phyloP scores from a whole-genome alignment of 2,329 filamentous ascomycete genomes.

The Nemania abortiva region DNA sequence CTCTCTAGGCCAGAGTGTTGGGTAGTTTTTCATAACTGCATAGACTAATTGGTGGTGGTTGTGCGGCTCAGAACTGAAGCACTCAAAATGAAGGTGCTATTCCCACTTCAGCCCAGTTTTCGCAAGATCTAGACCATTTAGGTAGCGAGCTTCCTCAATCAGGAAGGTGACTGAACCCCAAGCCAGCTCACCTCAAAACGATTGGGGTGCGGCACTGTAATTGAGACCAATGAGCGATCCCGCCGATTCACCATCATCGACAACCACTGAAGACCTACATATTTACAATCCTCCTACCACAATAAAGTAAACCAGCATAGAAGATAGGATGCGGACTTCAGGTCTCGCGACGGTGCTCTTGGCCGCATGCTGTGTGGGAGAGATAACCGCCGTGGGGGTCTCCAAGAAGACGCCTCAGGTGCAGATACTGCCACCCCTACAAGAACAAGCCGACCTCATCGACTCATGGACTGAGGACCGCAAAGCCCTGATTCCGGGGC shows the following conservation, averaged over 20 bases:
- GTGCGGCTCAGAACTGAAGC: neutral
- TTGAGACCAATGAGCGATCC: neutral
- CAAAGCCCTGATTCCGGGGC: slow-evolving; percentile 55
- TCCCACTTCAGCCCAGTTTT: neutral
- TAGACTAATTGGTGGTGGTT: neutral
- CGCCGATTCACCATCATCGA: neutral
- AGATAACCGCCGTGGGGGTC: slow-evolving; percentile 2
- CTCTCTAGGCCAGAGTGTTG: neutral
- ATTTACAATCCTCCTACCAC: neutral
- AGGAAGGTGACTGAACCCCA: slow-evolving; percentile 18
- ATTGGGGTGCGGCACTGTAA: slow-evolving; percentile 1
- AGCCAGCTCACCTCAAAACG: neutral
- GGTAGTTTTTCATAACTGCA: neutral
- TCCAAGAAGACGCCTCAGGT: slow-evolving; percentile 50
- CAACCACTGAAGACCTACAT: neutral
- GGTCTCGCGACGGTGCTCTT: slow-evolving; percentile 17
- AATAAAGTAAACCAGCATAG: neutral
- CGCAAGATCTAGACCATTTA: neutral
- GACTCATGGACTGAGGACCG: slow-evolving; percentile 60
- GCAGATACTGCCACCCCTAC: slow-evolving; percentile 56
- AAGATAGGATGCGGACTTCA: slow-evolving; percentile 29
- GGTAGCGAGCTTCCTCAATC: slow-evolving; percentile 25
- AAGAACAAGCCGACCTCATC: slow-evolving; percentile 59
- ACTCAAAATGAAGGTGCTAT: neutral
- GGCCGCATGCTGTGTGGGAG: slow-evolving; percentile 15